Conservation (phyloP, 306 rosid species). For the Inga oerstediana region DNA sequence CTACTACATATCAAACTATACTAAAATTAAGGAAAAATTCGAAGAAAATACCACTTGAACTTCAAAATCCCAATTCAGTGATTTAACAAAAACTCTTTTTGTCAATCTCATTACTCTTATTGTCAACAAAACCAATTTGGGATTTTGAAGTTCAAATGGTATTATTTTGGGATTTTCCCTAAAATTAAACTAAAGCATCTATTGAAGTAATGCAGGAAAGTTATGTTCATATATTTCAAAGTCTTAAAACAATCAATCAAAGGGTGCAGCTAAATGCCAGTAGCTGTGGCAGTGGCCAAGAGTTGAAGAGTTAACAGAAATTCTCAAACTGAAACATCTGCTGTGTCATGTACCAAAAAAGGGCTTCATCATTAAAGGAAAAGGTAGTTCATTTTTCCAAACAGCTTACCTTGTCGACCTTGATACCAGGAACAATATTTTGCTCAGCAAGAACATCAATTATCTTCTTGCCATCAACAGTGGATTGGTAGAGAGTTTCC, state of each 20-base stretch:
- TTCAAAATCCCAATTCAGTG: too few species aligned
- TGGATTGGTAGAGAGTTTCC: conserved; percentile 96
- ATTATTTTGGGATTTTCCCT: too few species aligned
- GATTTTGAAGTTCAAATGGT: too few species aligned
- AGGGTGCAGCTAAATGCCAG: neutral
- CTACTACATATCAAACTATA: neutral
- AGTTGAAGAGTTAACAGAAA: neutral
- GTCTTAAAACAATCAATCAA: neutral
- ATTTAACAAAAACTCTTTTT: too few species aligned
- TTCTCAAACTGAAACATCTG: neutral
- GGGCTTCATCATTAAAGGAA: neutral
- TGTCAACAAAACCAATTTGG: too few species aligned
- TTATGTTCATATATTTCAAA: neutral
- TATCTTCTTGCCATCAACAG: conserved; percentile 77
- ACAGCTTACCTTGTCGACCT: conserved; percentile 76
- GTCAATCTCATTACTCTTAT: too few species aligned
- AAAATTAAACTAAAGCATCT: neutral
- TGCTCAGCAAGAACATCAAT: conserved; percentile 75
- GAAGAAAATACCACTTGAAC: too few species aligned
- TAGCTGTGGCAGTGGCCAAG: neutral
- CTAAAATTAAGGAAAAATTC: too few species aligned
- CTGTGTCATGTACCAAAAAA: neutral
- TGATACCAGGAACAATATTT: conserved; percentile 80
- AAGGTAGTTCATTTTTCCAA: conserved; percentile 2
- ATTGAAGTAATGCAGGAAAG: neutral